A percentile compares a stretch with the other conserved stretches of the same genome.
Evolutionary conservation across 2,329 filamentous ascomycete species (phyloP).

Genomic region (Cladophialophora exuberans): DNA sequence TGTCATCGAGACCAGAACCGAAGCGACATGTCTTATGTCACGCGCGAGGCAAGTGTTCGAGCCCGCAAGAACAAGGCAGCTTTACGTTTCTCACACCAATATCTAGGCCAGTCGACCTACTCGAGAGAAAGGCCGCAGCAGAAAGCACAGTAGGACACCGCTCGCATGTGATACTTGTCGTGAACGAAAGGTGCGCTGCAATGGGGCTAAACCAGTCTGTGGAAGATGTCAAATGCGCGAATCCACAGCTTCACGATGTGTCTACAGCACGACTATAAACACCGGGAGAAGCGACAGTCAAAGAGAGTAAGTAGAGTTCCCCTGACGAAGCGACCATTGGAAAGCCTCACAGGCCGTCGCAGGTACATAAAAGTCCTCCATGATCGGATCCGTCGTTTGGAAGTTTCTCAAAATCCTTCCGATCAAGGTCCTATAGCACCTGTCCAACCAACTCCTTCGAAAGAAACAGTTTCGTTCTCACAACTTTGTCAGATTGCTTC

Average conservation of each 20-base stretch:
- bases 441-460: background rate
- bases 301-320: conserved; percentile 2
- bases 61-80: background rate
- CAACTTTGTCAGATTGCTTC: background rate
- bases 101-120: background rate
- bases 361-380: conserved; percentile 4
- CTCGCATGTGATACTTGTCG: conserved; percentile 3
- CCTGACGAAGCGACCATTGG: background rate
- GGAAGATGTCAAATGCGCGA: conserved; percentile 1
- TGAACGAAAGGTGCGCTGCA: conserved; percentile 1
- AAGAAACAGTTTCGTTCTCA: background rate
- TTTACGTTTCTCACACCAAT: background rate
- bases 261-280: background rate
- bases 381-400: conserved; percentile 1
- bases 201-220: conserved; percentile 5
- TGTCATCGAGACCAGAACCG: too few species aligned
- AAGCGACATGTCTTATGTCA: background rate
- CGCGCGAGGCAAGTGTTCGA: background rate
- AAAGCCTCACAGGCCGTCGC: background rate
- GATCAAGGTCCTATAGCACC: background rate
- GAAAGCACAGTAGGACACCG: background rate
- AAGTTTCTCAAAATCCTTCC: background rate
- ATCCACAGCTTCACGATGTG: background rate
- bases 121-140: background rate
- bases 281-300: background rate